Percentiles rank a stretch among this genome's conserved stretches.
These are phyloP conservation scores for Dalbergia oliveri DNA, from an alignment of 306 rosid species.

Conservation along the genomic window DNA sequence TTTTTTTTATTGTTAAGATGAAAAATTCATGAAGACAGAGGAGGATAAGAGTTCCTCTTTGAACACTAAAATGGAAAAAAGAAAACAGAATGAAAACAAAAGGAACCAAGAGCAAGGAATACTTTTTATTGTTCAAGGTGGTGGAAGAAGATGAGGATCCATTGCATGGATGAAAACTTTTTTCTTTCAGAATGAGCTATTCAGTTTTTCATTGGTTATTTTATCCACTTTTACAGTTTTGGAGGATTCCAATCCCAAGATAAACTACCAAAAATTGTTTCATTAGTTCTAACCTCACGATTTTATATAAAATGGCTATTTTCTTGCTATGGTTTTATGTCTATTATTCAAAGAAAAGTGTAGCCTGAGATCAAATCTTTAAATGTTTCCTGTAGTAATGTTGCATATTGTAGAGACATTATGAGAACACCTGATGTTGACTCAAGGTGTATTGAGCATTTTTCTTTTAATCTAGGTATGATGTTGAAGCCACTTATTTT, in stretches of 20 bases:
- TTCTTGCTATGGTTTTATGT: neutral
- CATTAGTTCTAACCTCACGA: neutral
- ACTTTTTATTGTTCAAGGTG: slow-evolving; percentile 15
- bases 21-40: neutral
- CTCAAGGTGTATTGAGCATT: slow-evolving; percentile 31
- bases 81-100: too few species aligned
- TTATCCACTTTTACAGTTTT: neutral
- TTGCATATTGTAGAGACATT: slow-evolving; percentile 34
- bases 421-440: slow-evolving; percentile 17
- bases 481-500: slow-evolving; percentile 83
- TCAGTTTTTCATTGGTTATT: slow-evolving; percentile 14
- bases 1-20: neutral
- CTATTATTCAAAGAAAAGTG: neutral
- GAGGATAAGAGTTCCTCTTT: neutral
- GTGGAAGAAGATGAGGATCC: slow-evolving; percentile 12
- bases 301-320: slow-evolving; percentile 6
- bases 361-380: neutral
- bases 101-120: neutral
- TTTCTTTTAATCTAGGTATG: slow-evolving; percentile 66
- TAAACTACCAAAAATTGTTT: neutral
- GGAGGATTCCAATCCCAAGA: neutral
- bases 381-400: slow-evolving; percentile 21
- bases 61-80: too few species aligned
- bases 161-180: neutral
- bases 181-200: neutral